These are phyloP conservation scores for Cytospora chrysosperma DNA, from an alignment of 2,329 filamentous ascomycete genomes.

Conservation along the genomic window DNA sequence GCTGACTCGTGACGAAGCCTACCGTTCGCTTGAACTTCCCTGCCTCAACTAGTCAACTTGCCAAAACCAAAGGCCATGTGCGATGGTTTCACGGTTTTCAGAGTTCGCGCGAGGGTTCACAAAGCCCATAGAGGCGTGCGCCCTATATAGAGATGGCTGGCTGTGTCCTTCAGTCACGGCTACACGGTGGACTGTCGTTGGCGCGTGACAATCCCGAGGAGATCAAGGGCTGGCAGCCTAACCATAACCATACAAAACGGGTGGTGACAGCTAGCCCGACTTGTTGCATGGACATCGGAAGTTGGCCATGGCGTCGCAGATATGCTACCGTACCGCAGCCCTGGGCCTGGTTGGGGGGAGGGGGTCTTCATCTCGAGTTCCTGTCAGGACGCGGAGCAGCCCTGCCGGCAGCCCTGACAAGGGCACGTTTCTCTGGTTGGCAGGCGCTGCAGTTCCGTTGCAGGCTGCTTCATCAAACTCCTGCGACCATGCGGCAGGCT, in stretches of 20 bases:
- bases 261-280: slow-evolving; percentile 4
- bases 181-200: not conserved
- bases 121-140: not conserved
- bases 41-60: not conserved
- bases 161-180: not conserved
- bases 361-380: slow-evolving; percentile 10
- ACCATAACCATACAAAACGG: not conserved
- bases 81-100: slow-evolving; percentile 5
- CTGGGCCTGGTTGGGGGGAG: slow-evolving; percentile 5
- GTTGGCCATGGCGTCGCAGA: slow-evolving; percentile 4
- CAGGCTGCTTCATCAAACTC: not conserved
- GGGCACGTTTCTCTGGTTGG: slow-evolving; percentile 9
- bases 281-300: slow-evolving; percentile 2
- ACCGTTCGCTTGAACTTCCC: slow-evolving; percentile 17
- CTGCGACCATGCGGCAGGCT: slow-evolving; percentile 14
- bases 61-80: slow-evolving; percentile 1
- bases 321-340: not conserved
- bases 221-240: not conserved
- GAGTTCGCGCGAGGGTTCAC: not conserved
- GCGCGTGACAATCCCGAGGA: slow-evolving; percentile 1
- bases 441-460: slow-evolving; percentile 16
- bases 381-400: slow-evolving; percentile 15
- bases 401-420: not conserved
- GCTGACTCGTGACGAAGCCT: slow-evolving; percentile 20
- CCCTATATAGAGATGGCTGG: not conserved